Percentiles rank a stretch among this genome's conserved stretches.
Conservation (phyloP, 768 basidiomycete species). For the Suillus sp. region DNA sequence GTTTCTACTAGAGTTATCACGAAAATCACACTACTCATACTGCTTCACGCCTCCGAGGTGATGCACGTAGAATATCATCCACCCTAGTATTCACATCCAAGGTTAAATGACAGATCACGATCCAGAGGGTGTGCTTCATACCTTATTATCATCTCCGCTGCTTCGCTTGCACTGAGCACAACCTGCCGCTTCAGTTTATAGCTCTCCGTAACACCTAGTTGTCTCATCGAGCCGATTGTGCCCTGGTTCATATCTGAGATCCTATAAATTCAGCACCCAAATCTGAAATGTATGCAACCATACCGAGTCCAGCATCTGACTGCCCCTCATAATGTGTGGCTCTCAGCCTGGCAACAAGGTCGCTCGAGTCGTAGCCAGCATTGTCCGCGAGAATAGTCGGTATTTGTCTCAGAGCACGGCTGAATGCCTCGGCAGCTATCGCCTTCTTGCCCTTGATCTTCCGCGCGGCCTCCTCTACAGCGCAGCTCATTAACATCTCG, state of each 20-base stretch:
- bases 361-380: conserved; percentile 96
- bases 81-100: conserved; percentile 55
- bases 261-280: conserved; percentile 1
- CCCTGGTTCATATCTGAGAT: conserved; percentile 30
- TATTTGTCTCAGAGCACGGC: conserved; percentile 86
- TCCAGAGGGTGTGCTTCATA: conserved; percentile 36
- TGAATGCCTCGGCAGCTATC: conserved; percentile 92
- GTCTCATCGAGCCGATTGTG: conserved; percentile 68
- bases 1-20: background rate
- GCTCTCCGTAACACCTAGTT: conserved; percentile 91
- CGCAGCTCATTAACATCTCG: conserved; percentile 97
- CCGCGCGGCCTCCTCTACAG: conserved; percentile 86
- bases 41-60: conserved; percentile 85
- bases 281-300: conserved; percentile 27
- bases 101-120: conserved; percentile 6
- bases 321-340: conserved; percentile 94
- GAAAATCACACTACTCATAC: conserved; percentile 41
- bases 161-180: conserved; percentile 91
- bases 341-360: conserved; percentile 86
- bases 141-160: conserved; percentile 98
- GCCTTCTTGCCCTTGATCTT: conserved; percentile 93
- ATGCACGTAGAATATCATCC: conserved; percentile 86
- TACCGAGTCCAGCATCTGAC: conserved; percentile 84
- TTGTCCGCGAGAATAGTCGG: conserved; percentile 97
- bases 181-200: conserved; percentile 98